Conservation (phyloP, 2,329 filamentous ascomycete species). For the Fusarium chlamydosporum region DNA sequence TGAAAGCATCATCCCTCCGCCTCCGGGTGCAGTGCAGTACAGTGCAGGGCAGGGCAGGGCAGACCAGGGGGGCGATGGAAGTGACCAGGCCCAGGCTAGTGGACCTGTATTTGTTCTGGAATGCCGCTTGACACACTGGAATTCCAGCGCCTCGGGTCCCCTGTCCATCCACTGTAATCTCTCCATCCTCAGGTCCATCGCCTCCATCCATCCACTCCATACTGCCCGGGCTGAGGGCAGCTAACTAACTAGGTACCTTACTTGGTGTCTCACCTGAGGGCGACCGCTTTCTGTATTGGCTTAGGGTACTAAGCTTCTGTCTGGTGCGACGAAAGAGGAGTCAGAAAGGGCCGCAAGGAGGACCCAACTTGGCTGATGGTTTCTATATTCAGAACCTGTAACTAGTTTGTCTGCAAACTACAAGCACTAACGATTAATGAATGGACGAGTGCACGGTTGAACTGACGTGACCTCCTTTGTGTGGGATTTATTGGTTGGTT, state of each 20-base stretch:
- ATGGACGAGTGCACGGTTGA: conserved; percentile 21
- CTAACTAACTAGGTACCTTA: background rate
- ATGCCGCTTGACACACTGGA: conserved; percentile 36
- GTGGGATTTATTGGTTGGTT: conserved; percentile 27
- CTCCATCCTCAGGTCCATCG: background rate
- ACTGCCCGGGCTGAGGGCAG: background rate
- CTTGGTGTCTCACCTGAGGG: conserved; percentile 7
- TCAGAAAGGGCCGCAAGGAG: conserved; percentile 18
- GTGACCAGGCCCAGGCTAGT: too few relatives aligned
- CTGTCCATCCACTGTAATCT: background rate
- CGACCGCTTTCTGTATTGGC: conserved; percentile 3
- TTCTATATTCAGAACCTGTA: conserved; percentile 9
- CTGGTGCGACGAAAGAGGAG: conserved; percentile 26
- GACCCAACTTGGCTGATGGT: conserved; percentile 16
- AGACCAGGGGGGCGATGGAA: too few relatives aligned
- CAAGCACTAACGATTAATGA: background rate
- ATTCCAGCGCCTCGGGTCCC: conserved; percentile 31
- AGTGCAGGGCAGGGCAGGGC: conserved; percentile 3
- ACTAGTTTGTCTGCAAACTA: conserved; percentile 10
- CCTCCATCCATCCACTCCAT: too few relatives aligned
- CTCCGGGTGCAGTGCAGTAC: conserved; percentile 22
- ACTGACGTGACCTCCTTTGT: conserved; percentile 23
- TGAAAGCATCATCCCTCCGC: conserved; percentile 2
- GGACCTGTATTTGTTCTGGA: conserved; percentile 36
- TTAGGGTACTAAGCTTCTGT: too few relatives aligned